Percentiles rank a stretch among this genome's conserved stretches.
Conservation (phyloP, 305 asterid species). For the Andrographis paniculata region DNA sequence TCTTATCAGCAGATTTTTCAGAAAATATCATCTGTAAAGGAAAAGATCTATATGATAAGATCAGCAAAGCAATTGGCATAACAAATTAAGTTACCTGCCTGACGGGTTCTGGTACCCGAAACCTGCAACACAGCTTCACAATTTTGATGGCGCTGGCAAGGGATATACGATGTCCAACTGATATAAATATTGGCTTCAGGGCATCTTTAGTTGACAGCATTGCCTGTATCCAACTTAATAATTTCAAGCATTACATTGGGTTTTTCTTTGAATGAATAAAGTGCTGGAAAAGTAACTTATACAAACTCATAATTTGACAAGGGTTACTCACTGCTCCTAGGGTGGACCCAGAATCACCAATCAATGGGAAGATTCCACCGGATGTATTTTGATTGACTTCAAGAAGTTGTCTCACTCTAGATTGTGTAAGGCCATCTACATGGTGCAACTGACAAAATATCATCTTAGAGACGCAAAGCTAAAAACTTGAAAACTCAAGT, state of each 20-base stretch:
- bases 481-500: neutral
- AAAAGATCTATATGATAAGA: neutral
- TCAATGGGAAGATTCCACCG: conserved; percentile 32
- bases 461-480: neutral
- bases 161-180: conserved; percentile 78
- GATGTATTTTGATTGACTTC: conserved; percentile 37
- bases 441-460: conserved; percentile 56
- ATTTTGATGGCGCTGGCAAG: conserved; percentile 52
- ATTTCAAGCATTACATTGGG: neutral
- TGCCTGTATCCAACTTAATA: conserved; percentile 43
- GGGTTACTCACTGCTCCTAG: conserved; percentile 57
- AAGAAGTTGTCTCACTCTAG: conserved; percentile 45
- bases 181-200: conserved; percentile 62
- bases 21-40: neutral
- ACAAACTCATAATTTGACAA: neutral
- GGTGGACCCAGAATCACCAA: conserved; percentile 66
- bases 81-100: conserved; percentile 63
- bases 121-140: conserved; percentile 55
- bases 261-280: neutral
- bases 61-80: neutral
- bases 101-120: conserved; percentile 83
- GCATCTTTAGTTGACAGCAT: conserved; percentile 53
- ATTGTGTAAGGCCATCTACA: conserved; percentile 71
- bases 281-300: neutral
- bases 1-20: neutral